These are phyloP conservation scores for Cladosporium sp. DNA, from an alignment of 2,329 filamentous ascomycete genomes.

Conservation along the genomic window DNA sequence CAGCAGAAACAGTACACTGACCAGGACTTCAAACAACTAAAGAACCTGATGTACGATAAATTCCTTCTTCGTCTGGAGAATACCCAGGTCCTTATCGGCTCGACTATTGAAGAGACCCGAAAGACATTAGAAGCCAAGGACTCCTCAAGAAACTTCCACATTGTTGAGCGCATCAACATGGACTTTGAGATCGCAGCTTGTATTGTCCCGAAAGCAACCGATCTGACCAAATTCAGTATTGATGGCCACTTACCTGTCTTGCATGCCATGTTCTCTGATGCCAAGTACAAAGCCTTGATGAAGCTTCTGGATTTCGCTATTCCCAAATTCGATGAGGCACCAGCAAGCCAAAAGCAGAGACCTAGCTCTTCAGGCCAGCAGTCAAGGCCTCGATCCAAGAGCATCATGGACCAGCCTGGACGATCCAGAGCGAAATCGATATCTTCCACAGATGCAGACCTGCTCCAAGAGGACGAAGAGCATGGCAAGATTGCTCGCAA, in stretches of 20 bases:
- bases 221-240: constrained; percentile 85
- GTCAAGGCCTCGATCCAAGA: constrained; percentile 21
- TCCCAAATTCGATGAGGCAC: constrained; percentile 63
- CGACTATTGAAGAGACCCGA: constrained; percentile 86
- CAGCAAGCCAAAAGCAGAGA: neutral
- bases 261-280: constrained; percentile 86
- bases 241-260: constrained; percentile 89
- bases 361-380: constrained; percentile 34
- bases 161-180: constrained; percentile 96
- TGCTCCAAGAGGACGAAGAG: constrained; percentile 63
- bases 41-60: constrained; percentile 95
- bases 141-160: constrained; percentile 66
- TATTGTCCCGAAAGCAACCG: constrained; percentile 92
- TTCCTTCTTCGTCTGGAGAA: constrained; percentile 90
- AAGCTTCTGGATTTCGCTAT: constrained; percentile 92
- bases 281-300: constrained; percentile 97
- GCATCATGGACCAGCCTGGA: constrained; percentile 36
- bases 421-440: constrained; percentile 66
- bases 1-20: constrained; percentile 83
- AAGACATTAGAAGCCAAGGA: constrained; percentile 69
- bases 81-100: constrained; percentile 91
- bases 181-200: constrained; percentile 95
- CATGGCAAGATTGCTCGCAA: constrained; percentile 54
- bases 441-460: constrained; percentile 71
- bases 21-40: constrained; percentile 80